Base-by-base conservation (phyloP, 805 yeast species). In the Candida corydali region DNA sequence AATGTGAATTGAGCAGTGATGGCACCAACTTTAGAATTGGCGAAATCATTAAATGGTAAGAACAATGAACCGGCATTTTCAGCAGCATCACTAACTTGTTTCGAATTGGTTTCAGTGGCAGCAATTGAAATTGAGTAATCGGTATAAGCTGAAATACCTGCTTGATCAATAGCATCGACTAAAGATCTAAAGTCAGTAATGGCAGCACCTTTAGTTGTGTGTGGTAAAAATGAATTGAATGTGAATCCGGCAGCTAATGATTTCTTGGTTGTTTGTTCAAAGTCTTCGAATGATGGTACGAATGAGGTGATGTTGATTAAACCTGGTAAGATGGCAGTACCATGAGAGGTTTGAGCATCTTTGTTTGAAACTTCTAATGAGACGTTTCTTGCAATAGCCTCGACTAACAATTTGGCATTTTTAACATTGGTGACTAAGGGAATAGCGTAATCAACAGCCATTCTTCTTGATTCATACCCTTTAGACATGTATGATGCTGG, bases 401-500 rank as follows among this genome's bases (percentile, higher is more conserved):
- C 98, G 48, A 93, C 81, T 64, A 93, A 73, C 49, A 93, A 72
- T 68, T 93, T 93, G 44, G 99, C 99, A 73, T 89, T 82, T 69
- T 93, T 93, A 49, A 93, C 98, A 58, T 93, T 93, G 47, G 99
- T 93, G 34, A 93, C 96, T 61, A 93, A 75, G 35, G 99, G 99
- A 58, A 93, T 88, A 36, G 97, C 89, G 62, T 86, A 94, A 67
- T 93, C 99, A 48, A 93, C 97, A 50, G 99, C 98, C 98, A 93
- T 86, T 74, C 99, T 93, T 76, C 99, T 94, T 31, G 98, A 86
- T 64, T 78, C 81, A 75, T 93, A 93, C 61, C 99, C 99, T 70
- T 86, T 88, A 19, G 96, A 86, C 75, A 93, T 87, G 69, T 93
- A 93, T 44, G 91, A 84, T 38, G 99, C 97, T 43, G 99, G 99